Conservation (phyloP, 805 yeast genomes). For the Hyphopichia homilentoma region DNA sequence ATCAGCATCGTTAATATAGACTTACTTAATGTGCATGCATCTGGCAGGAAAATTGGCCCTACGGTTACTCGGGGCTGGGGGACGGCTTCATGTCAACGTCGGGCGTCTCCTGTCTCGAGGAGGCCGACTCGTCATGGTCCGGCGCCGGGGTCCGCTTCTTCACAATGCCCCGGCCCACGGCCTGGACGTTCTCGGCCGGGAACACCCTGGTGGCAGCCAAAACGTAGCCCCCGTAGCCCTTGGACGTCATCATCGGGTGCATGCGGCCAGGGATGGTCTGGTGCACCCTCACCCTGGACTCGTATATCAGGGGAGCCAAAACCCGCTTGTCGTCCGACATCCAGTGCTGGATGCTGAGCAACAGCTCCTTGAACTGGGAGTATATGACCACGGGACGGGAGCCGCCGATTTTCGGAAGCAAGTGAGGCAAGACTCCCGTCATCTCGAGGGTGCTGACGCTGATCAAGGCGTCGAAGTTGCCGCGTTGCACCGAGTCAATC, state of each 20-base stretch:
- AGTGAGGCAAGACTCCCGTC: constrained; percentile 56
- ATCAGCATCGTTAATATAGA: too few species aligned
- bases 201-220: constrained; percentile 75
- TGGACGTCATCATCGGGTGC: constrained; percentile 92
- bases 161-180: constrained; percentile 63
- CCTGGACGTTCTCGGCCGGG: constrained; percentile 61
- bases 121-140: too few species aligned
- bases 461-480: constrained; percentile 71
- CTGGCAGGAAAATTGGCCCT: too few species aligned
- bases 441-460: constrained; percentile 71
- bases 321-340: constrained; percentile 64
- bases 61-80: too few species aligned
- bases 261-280: constrained; percentile 93
- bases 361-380: constrained; percentile 73
- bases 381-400: constrained; percentile 85
- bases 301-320: constrained; percentile 78
- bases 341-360: constrained; percentile 71
- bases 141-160: too few species aligned
- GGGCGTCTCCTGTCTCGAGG: too few species aligned
- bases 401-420: constrained; percentile 70
- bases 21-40: too few species aligned
- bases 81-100: too few species aligned
- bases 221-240: constrained; percentile 89
- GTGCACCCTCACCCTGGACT: constrained; percentile 77
- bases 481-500: constrained; percentile 45